Conservation (phyloP, 2,329 filamentous ascomycete species). For the Fusarium foetens region DNA sequence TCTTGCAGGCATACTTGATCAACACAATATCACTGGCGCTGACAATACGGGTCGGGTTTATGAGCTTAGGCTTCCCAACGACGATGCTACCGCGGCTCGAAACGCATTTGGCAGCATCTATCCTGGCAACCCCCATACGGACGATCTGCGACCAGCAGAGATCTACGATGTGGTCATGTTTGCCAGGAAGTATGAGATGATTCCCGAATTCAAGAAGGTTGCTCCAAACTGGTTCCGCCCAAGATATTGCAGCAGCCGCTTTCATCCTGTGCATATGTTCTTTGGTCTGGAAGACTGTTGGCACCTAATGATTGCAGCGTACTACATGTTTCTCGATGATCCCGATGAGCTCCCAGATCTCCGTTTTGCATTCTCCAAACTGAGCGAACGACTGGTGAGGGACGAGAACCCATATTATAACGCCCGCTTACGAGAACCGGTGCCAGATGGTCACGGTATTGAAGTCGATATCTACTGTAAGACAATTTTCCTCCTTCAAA, state of each 20-base stretch:
- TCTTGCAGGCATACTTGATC: not conserved
- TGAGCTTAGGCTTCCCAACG: not conserved
- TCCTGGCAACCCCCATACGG: not conserved
- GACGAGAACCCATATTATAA: not conserved
- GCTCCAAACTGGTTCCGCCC: not conserved
- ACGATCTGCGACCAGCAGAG: not conserved
- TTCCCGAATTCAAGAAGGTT: not conserved
- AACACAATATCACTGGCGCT: not conserved
- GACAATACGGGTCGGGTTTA: not conserved
- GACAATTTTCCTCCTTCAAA: too few relatives aligned
- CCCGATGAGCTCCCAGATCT: not conserved
- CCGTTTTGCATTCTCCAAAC: not conserved
- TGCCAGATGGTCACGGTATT: not conserved
- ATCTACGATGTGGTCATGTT: not conserved
- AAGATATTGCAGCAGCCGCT: rapidly evolving
- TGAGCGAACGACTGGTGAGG: not conserved
- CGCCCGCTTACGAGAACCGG: not conserved
- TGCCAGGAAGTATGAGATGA: not conserved
- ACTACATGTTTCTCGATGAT: not conserved
- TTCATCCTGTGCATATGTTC: not conserved
- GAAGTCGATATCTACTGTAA: not conserved
- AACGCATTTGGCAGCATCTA: not conserved
- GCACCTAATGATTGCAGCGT: not conserved
- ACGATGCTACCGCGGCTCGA: not conserved
- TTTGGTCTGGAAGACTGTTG: not conserved